These are phyloP conservation scores for Beauveria sp. DNA, from an alignment of 2,329 filamentous ascomycete species.

Conservation along the genomic window DNA sequence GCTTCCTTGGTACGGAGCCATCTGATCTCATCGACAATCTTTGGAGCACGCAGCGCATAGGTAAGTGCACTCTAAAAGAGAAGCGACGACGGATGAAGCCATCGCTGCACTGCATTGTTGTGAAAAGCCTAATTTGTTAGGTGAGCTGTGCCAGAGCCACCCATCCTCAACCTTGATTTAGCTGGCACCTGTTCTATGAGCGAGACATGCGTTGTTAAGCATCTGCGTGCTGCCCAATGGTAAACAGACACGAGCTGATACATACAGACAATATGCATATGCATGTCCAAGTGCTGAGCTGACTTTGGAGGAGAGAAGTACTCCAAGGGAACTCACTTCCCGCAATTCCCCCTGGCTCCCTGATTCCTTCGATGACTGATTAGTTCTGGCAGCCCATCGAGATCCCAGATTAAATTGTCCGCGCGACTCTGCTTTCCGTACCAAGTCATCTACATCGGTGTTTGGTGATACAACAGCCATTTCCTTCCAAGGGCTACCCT, in stretches of 20 bases:
- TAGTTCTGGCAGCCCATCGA: neutral
- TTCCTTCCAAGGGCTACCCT: too few relatives aligned
- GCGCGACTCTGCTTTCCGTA: neutral
- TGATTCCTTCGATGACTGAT: neutral
- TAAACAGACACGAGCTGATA: neutral
- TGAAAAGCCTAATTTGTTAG: too few relatives aligned
- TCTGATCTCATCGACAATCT: too few relatives aligned
- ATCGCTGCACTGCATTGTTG: too few relatives aligned
- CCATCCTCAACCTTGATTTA: too few relatives aligned
- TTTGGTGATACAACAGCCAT: neutral
- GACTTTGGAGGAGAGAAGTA: neutral
- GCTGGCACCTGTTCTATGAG: too few relatives aligned
- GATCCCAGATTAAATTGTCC: neutral
- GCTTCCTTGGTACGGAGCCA: too few relatives aligned
- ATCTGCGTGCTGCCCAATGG: neutral
- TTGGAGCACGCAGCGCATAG: too few relatives aligned
- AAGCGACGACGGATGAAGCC: too few relatives aligned
- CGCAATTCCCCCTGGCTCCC: neutral
- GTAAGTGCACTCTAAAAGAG: too few relatives aligned
- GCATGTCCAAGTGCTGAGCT: neutral
- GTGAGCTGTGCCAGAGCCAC: too few relatives aligned
- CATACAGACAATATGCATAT: neutral
- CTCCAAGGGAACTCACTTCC: neutral
- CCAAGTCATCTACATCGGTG: neutral
- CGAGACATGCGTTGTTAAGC: neutral